A percentile compares a stretch with the other conserved stretches of the same genome.
phyloP scores from a whole-genome alignment of 2,329 filamentous ascomycete species.

The Colletotrichum lindemuthianum region DNA sequence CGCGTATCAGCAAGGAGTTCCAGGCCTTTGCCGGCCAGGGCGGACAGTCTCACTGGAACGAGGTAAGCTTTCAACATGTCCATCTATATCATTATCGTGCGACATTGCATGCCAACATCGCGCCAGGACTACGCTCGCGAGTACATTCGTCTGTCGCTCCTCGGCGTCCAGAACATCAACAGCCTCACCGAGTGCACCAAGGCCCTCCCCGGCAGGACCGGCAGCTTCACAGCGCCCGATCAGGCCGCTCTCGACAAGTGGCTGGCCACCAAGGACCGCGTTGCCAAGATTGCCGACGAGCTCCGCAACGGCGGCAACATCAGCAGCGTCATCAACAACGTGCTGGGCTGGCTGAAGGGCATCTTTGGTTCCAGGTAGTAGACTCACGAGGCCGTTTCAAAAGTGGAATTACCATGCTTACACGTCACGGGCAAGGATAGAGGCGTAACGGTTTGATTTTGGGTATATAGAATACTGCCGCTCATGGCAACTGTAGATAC shows the following conservation, averaged over 20 bases:
- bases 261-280: conserved; percentile 48
- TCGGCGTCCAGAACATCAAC: conserved; percentile 68
- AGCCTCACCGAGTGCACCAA: conserved; percentile 64
- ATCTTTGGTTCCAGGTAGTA: conserved; percentile 17
- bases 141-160: conserved; percentile 63
- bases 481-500: conserved; percentile 20
- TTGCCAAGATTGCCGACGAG: conserved; percentile 49
- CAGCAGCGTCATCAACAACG: conserved; percentile 10
- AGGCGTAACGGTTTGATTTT: conserved; percentile 12
- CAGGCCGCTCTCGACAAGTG: conserved; percentile 30
- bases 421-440: neutral
- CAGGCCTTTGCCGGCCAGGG: conserved; percentile 45
- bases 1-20: conserved; percentile 50
- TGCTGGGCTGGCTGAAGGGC: conserved; percentile 25
- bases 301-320: conserved; percentile 38
- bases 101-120: neutral
- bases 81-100: neutral
- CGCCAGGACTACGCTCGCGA: conserved; percentile 60
- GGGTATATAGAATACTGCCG: conserved; percentile 11
- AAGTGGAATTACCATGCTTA: neutral
- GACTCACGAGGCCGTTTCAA: neutral
- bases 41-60: conserved; percentile 53
- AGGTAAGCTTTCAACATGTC: conserved; percentile 39
- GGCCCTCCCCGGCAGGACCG: conserved; percentile 52
- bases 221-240: conserved; percentile 36